These are phyloP conservation scores for Anthracocystis walkeri DNA, from an alignment of 1,284 basidiomycete genomes.

Conservation along the genomic window DNA sequence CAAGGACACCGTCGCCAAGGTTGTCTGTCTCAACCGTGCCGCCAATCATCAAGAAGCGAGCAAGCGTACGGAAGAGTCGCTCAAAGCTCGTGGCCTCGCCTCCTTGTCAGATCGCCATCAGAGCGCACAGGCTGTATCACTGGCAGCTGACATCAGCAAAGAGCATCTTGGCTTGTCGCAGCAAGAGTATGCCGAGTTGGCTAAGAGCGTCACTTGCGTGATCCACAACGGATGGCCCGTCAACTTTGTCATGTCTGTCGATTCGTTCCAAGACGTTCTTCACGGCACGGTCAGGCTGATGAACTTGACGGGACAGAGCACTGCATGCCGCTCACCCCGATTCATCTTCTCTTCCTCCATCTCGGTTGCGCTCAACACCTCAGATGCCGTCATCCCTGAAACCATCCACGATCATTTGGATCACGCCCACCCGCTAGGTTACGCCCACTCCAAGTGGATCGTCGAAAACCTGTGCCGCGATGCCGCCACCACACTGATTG, in stretches of 20 bases:
- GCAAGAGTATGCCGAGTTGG: slow-evolving; percentile 24
- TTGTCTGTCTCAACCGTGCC: slow-evolving; percentile 45
- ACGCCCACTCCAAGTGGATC: slow-evolving; percentile 76
- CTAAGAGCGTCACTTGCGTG: slow-evolving; percentile 29
- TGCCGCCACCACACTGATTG: slow-evolving; percentile 65
- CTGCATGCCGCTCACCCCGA: slow-evolving; percentile 68
- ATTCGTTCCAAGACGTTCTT: slow-evolving; percentile 62
- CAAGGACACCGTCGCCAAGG: slow-evolving; percentile 19
- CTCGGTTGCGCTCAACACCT: slow-evolving; percentile 70
- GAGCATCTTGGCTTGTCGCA: slow-evolving; percentile 23
- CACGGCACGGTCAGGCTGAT: slow-evolving; percentile 74
- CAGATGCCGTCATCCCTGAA: slow-evolving; percentile 70
- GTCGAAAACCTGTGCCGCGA: slow-evolving; percentile 74
- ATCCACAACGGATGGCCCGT: slow-evolving; percentile 59
- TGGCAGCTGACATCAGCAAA: slow-evolving; percentile 30
- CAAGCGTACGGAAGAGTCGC: slow-evolving; percentile 33
- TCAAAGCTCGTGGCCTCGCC: slow-evolving; percentile 23
- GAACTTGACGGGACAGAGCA: slow-evolving; percentile 73
- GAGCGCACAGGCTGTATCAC: slow-evolving; percentile 16
- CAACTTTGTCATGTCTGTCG: slow-evolving; percentile 54
- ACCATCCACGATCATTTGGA: slow-evolving; percentile 70
- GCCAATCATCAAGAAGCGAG: slow-evolving; percentile 33
- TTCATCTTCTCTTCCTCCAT: slow-evolving; percentile 77
- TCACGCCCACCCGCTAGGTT: slow-evolving; percentile 73
- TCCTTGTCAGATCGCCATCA: neutral